Base-by-base conservation (phyloP, 176 grass and related monocot genomes). In the Tillandsia fasciculata region DNA sequence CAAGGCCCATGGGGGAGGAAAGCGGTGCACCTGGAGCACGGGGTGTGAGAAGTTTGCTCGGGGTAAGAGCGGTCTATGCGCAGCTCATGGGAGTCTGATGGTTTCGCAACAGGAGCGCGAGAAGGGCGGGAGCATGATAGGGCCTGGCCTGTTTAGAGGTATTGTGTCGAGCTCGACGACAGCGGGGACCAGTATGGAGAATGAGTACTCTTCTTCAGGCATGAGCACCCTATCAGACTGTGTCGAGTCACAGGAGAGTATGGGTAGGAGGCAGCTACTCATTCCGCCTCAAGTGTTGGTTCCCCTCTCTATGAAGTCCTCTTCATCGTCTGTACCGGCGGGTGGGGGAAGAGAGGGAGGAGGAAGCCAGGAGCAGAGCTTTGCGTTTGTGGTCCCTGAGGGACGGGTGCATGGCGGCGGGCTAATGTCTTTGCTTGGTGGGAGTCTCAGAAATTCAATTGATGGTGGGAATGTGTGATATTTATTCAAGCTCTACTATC, bases 331-430 rank as follows among this genome's bases (percentile, higher is more conserved):
- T 75, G 71, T 49, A 61, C 26, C 73, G 12, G 50, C 48, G 0
- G 75, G 81, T 15, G 70, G 50, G 1, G 56, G 52, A 3, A 63
- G 33, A 51, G 80, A 80, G 24, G 85, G 72, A 13, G 76, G 67
- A 24, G 78, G 74, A 54, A 80, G 74, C 58, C 64, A 65, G 50
- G 71, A 42, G 29, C 72, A 76, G 76, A 69, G 75, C 63, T 72
- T 80, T 6, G 74, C 73, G 14, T 81, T 87, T 9, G 84, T 82
- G 12, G 66, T 93, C 65, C 86, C 89, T 2, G 94, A 99, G 69
- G 89, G 94, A 52, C 85, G 89, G 77, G 89, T 99, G 63, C 89
- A 93, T 42, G 89, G 94, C 23, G 87, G 94, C 56, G 94, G 89
- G 3, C 71, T 93, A 50, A 93, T 93, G 82, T 86, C 89, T 52